Base-by-base conservation (phyloP, 768 basidiomycete species). In the Tulasnella sp. region DNA sequence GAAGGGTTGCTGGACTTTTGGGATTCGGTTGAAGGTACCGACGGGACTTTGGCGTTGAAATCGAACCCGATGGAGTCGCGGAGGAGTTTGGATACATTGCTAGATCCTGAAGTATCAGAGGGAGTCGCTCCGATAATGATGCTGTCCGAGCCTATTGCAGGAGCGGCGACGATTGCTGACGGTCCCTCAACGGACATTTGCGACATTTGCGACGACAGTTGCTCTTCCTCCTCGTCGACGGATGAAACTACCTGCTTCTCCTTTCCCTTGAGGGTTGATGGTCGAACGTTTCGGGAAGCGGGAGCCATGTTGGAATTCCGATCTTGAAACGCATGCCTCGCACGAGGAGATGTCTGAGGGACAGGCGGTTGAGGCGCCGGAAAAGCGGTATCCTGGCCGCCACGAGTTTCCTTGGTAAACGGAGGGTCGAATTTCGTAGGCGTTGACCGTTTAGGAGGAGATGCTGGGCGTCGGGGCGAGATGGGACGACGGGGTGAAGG, bases 171-270 rank as follows among this genome's bases (percentile, higher is more conserved):
- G 39, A 27, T 38, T 14, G 73, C 73, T 3, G 62, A 68, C 24
- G 18, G 39, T 14, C 44, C 39, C 18, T 74, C 73, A 24, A 77
- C 46, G 56, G 76, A 77, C 76, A 77, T 62, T 24, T 77, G 76
- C 31, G 76, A 77, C 36, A 77, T 19, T 56, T 77, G 76, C 5
- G 76, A 77, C 24, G 48, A 62, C 58, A 77, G 36, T 16, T 62
- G 39, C 27, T 77, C 76, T 3, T 77, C 75, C 52, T 75, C 73
- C 16, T 74, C 75, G 10, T 52, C 52, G 52, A 52, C 52, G n/a
- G 74, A 74, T n/a, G 40, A 40, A n/a, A 36, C 46, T 14, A 42
- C 52, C n/a, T 42, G 75, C 31, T 56, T 56, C 40, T 75, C 75
- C 39, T 48, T 75, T 75, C 75, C 75, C 34, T 75, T 56, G 4